Evolutionary conservation across 2,329 filamentous ascomycete species (phyloP), one percentile per base, ranked within the genome.

Genomic region (Cordyceps pruinosa): DNA sequence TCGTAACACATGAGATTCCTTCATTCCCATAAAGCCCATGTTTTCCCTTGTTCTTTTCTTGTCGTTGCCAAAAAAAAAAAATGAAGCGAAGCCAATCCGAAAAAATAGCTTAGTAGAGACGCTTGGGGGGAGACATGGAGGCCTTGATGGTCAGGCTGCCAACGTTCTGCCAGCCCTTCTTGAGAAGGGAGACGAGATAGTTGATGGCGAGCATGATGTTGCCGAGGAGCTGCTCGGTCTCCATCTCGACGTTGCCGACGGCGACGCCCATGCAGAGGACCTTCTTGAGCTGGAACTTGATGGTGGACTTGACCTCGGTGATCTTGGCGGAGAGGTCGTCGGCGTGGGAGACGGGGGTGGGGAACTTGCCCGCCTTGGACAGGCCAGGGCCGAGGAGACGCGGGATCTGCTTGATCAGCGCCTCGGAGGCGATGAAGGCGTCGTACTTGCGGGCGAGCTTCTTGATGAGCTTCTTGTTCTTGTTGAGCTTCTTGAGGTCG

Each of bases 401-500:
- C 70, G 94, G 94, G 72, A 99, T 97, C 85, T 97, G 92, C 88
- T 96, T 97, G 88, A 99, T 97, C 73, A 99, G 82, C 73, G 88
- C 82, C 75, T 99, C 94, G 75, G 93, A 97, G 76, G 94, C 89
- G 75, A 99, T 80, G 82, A 99, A 99, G 70, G 94, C 94, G 79
- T 99, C 94, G 87, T 99, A 97, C 85, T 99, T 99, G 87, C 92
- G 91, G 65, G 94, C 94, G 67, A 99, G 89, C 89, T 99, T 99
- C 91, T 99, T 99, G 88, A 99, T 97, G 73, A 97, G 88, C 89
- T 99, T 99, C 90, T 99, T 97, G 90, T 99, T 99, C 90, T 99
- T 99, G 89, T 99, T 99, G 69, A 99, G 90, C 89, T 99, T 99
- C 90, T 99, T 99, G 81, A 99, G 82, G 80, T 99, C 94, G 72